Evolutionary conservation across 441 rosid species (phyloP).

Genomic region (Gossypium lobatum): DNA sequence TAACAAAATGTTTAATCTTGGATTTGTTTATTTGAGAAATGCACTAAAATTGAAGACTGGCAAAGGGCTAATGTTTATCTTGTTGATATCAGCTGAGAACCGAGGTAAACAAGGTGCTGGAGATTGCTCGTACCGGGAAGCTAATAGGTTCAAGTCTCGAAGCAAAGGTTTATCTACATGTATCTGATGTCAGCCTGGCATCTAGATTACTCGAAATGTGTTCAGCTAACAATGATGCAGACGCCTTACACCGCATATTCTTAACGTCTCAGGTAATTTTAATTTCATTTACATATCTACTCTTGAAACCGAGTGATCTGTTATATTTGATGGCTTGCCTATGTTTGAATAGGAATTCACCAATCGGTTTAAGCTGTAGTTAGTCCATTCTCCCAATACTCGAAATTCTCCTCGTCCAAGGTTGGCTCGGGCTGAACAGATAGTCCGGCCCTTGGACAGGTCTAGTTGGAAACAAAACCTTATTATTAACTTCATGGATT

Average conservation of each 20-base stretch:
- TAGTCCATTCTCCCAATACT: not conserved
- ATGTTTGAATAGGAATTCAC: not conserved
- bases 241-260: constrained; percentile 70
- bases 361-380: constrained; percentile 3
- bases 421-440: not conserved
- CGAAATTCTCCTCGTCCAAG: not conserved
- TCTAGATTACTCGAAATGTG: constrained; percentile 49
- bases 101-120: constrained; percentile 91
- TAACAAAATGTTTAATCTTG: not conserved
- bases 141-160: constrained; percentile 91
- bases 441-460: not conserved
- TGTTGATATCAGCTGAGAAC: constrained; percentile 61
- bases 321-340: constrained; percentile 3
- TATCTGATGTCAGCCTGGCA: constrained; percentile 50
- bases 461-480: not conserved
- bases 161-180: constrained; percentile 71
- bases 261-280: constrained; percentile 74
- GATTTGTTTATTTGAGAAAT: not conserved
- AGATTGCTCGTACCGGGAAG: constrained; percentile 75
- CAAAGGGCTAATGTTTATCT: not conserved
- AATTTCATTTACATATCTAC: not conserved
- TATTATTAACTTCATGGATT: too few relatives aligned
- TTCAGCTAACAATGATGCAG: constrained; percentile 61
- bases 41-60: not conserved
- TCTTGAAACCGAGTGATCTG: not conserved